phyloP scores from a whole-genome alignment of 2,329 filamentous ascomycete species.

The Colletotrichum incanum region DNA sequence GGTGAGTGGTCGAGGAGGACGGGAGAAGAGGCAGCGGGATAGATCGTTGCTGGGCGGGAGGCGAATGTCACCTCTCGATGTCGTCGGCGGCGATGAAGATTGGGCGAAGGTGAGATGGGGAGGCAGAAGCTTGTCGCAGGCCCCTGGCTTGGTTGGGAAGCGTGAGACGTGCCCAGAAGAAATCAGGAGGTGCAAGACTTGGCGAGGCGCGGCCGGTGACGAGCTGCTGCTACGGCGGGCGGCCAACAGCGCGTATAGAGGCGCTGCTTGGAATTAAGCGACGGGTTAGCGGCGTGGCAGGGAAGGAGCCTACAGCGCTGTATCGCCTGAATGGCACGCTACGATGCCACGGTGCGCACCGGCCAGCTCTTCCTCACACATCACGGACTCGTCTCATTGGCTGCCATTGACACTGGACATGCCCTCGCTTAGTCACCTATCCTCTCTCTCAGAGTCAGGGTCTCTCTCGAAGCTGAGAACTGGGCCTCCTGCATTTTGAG shows the following conservation, averaged over 20 bases:
- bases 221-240: neutral
- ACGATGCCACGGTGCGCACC: neutral
- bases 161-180: conserved; percentile 38
- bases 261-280: conserved; percentile 18
- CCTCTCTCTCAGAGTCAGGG: neutral
- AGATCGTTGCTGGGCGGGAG: neutral
- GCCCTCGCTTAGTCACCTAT: neutral
- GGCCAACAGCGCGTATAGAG: conserved; percentile 11
- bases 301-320: conserved; percentile 21
- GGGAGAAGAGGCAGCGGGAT: conserved; percentile 3
- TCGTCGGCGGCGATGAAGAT: neutral
- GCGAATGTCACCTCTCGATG: neutral
- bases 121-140: conserved; percentile 35
- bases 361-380: conserved; percentile 16
- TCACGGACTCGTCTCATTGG: conserved; percentile 12
- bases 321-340: conserved; percentile 35
- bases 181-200: conserved; percentile 39
- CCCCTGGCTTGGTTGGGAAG: conserved; percentile 13
- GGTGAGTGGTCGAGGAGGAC: neutral
- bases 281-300: conserved; percentile 5
- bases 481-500: neutral
- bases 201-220: conserved; percentile 29
- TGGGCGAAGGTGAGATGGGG: conserved; percentile 6
- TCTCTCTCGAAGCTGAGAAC: neutral
- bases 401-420: neutral